Evolutionary conservation across 78 protist species (phyloP).

Genomic region (Tieghemostelium lacteum): DNA sequence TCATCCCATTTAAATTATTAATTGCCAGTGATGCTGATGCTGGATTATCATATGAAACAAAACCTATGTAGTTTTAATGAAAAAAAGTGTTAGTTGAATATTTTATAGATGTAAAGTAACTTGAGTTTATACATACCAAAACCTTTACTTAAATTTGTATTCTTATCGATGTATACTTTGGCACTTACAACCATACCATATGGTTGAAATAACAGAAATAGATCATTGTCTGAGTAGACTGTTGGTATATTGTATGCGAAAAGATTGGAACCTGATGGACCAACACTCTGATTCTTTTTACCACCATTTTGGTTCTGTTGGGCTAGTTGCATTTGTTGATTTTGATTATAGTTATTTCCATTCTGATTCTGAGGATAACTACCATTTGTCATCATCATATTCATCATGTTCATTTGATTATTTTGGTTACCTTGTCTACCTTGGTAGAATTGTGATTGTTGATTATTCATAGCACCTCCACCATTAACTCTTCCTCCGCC

Average conservation of each 20-base stretch:
- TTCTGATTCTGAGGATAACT: neutral
- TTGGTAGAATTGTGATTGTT: neutral
- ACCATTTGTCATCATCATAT: constrained; percentile 3
- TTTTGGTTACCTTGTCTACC: neutral
- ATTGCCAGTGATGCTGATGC: constrained; percentile 84
- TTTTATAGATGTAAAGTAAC: neutral
- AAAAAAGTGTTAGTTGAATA: neutral
- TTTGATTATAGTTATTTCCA: neutral
- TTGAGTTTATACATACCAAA: constrained; percentile 70
- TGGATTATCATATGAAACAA: constrained; percentile 86
- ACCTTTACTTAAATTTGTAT: constrained; percentile 86
- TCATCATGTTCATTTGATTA: neutral
- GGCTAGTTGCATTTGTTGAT: too few species aligned
- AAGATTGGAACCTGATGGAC: constrained; percentile 87
- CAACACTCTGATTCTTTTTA: constrained; percentile 52
- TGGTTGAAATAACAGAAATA: constrained; percentile 72
- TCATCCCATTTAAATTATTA: constrained; percentile 81
- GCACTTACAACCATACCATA: constrained; percentile 85
- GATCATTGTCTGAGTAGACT: constrained; percentile 75
- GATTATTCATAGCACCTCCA: too few species aligned
- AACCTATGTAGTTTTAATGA: constrained; percentile 48
- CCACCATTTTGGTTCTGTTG: neutral
- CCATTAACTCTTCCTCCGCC: constrained; percentile 27
- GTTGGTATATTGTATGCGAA: constrained; percentile 89
- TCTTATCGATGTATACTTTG: constrained; percentile 85